phyloP scores from a whole-genome alignment of 805 yeast species.

The Candida insectorum region DNA sequence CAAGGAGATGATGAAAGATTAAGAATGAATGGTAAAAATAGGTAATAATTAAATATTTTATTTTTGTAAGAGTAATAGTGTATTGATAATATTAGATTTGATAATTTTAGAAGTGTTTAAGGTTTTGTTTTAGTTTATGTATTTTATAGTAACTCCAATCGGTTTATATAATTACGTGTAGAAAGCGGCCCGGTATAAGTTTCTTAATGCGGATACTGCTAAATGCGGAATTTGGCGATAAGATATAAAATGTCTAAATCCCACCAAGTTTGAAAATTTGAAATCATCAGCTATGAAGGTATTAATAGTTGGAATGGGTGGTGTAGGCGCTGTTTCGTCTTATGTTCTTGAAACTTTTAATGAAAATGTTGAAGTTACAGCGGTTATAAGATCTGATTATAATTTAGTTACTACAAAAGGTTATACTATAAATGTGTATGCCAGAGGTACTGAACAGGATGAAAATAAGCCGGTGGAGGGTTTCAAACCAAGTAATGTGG shows the following conservation, averaged over 20 bases:
- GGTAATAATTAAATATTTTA: too few species aligned
- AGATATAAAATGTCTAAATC: too few species aligned
- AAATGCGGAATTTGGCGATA: too few species aligned
- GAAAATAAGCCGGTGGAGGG: conserved; percentile 15
- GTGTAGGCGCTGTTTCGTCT: conserved; percentile 34
- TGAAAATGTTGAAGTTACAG: conserved; percentile 24
- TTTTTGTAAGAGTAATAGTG: too few species aligned
- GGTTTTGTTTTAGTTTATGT: too few species aligned
- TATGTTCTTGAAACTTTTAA: conserved; percentile 23
- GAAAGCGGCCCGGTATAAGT: too few species aligned
- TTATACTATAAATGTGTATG: conserved; percentile 25
- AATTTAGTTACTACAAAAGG: conserved; percentile 25
- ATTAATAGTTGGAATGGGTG: conserved; percentile 33
- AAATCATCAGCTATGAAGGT: conserved; percentile 14
- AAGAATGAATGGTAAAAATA: conserved; percentile 1
- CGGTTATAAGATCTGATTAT: conserved; percentile 30
- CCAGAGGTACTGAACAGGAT: conserved; percentile 21
- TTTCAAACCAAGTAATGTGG: conserved; percentile 24
- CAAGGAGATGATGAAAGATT: conserved; percentile 4
- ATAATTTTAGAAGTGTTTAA: too few species aligned
- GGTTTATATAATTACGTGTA: too few species aligned
- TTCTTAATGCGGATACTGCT: too few species aligned
- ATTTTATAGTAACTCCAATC: too few species aligned
- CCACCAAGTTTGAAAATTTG: not conserved
- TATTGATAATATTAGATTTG: too few species aligned